phyloP scores from a whole-genome alignment of 306 rosid species.

The Casuarina glauca region DNA sequence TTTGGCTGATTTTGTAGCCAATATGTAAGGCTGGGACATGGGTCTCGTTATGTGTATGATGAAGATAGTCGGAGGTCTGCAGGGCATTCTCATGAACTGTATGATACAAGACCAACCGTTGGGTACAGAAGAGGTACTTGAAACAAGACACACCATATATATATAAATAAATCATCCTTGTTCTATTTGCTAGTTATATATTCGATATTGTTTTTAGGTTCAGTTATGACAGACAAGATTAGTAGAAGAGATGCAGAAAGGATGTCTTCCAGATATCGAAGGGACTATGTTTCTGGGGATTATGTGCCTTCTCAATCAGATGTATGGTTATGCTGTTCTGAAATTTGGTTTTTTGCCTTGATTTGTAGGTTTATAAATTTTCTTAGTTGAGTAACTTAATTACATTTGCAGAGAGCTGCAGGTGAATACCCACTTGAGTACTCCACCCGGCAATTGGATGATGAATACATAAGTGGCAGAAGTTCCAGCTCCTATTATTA shows the following conservation, averaged over 20 bases:
- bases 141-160: not conserved
- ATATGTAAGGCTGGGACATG: constrained; percentile 4
- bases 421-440: constrained; percentile 6
- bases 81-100: constrained; percentile 3
- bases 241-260: constrained; percentile 9
- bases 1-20: not conserved
- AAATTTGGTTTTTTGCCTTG: not conserved
- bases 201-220: not conserved
- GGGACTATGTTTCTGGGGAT: constrained; percentile 5
- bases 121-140: constrained; percentile 12
- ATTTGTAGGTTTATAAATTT: constrained; percentile 3
- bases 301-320: constrained; percentile 9
- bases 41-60: constrained; percentile 4
- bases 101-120: not conserved
- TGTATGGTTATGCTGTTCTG: not conserved
- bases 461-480: not conserved
- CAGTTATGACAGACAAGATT: constrained; percentile 1
- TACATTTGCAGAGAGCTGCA: not conserved
- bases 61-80: constrained; percentile 8
- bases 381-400: not conserved
- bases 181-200: not conserved
- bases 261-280: not conserved
- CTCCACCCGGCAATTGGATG: not conserved
- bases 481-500: constrained; percentile 8
- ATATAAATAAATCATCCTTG: not conserved